Evolutionary conservation across 257 asterid genomes (phyloP), one percentile per base, ranked within the genome.

Genomic region (Solanum dulcamara): DNA sequence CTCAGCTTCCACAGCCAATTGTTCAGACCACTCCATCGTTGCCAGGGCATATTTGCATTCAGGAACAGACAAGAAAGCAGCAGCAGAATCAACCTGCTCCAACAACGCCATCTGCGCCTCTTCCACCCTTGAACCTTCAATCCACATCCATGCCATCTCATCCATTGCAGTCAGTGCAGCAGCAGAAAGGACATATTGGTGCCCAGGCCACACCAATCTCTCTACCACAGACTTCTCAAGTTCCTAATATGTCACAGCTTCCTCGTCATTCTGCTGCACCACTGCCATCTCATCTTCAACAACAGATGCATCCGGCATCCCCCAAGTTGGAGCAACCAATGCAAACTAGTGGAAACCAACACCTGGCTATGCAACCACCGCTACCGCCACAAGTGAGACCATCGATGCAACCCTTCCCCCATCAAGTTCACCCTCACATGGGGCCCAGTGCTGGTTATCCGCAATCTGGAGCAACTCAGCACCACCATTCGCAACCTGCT

Each of bases 401-500:
- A 81, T 89, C 87, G 81, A 84, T 92, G 91, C 87, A 90, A 46
- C 81, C 91, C 22, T 94, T 93, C 88, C 87, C 93, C 83, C 98
- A 92, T 91, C 98, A 91, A 90, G 88, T 85, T 85, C 96, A 92
- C 88, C 83, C 92, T 88, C 98, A 93, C 85, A 88, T 90, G 93
- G 98, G 98, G 28, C 89, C 90, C 35, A 93, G 88, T 85, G 35
- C 90, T 86, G 95, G 98, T 85, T 94, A 89, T 86, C 97, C 90
- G 86, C 98, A 94, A 80, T 89, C 94, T 84, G 89, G 93, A 83
- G 92, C 93, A 81, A 92, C 90, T 24, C 99, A 92, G 91, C 82
- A 91, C 90, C 98, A 92, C 86, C 97, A 90, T 91, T 91, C 97
- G 10, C 98, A 94, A 87, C 95, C 93, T 75, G 81, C 89, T 84